Base-by-base conservation (phyloP, 192 early-diverging fungal species). In the Coemansia sp. region DNA sequence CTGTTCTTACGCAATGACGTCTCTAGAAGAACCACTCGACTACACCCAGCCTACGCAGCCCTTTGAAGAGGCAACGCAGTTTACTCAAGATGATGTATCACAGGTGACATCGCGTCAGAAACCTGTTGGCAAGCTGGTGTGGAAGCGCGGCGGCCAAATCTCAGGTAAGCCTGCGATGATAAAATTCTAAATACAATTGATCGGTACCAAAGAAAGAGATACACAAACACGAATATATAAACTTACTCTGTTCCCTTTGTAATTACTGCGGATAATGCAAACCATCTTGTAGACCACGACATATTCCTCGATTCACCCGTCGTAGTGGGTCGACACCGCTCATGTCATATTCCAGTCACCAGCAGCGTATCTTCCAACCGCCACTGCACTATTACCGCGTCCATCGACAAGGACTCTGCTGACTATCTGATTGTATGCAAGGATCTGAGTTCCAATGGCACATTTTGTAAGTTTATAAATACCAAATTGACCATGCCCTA, bases 371-470 rank as follows among this genome's bases (percentile, higher is more conserved):
- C 74, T n/a, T 85, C 84, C 33, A 85, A 82, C 74, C 67, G 59
- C n/a, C 84, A 85, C 67, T 85, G 84, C 74, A 66, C 62, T 7
- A 71, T 85, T 31, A 54, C 57, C 5, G 84, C 66, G 7, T 59
- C 71, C 17, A n/a, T 72, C n/a, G 73, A 78, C 62, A 60, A 61
- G 19, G 84, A 71, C 24, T 60, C 74, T 7, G 27, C 52, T 10
- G 79, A 72, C 27, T 64, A 72, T 54, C 51, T 74, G 46, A 58
- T 79, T 4, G 51, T 70, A 9, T 85, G 84, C 71, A 71, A 86
- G 69, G 87, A 88, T 62, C 56, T 80, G 62, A 88, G 87, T 60
- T 78, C 84, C 54, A 86, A 88, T 67, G 87, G 87, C 59, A 88
- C 87, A 0, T 88, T 74, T 57, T 81, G 73, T 54, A 56, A 65